Conservation (phyloP, 169 alveolate genomes). For the Cryptosporidium xiaoi region DNA sequence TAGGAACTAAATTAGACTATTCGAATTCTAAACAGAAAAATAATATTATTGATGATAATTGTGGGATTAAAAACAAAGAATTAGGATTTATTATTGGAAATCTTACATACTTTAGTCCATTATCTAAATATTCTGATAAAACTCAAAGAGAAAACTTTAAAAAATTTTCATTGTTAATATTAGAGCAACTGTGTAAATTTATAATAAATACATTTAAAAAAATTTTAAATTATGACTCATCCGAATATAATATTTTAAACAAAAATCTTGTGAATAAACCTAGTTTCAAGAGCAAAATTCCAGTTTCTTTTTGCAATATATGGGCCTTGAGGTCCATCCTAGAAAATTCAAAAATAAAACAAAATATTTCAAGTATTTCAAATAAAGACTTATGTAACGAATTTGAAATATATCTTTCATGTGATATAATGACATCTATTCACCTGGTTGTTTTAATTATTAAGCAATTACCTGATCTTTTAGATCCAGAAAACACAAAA, state of each 20-base stretch:
- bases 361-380: too few species aligned
- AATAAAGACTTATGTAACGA: conserved; percentile 8
- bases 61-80: not conserved
- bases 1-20: too few species aligned
- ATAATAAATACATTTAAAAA: conserved; percentile 1
- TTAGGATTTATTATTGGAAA: conserved; percentile 36
- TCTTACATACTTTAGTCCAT: conserved; percentile 17
- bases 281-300: not conserved
- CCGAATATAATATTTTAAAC: not conserved
- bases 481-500: not conserved
- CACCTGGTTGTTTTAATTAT: conserved; percentile 16
- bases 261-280: not conserved
- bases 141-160: not conserved
- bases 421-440: conserved; percentile 29
- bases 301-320: not conserved
- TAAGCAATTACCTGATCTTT: conserved; percentile 30
- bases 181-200: conserved; percentile 21
- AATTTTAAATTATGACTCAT: not conserved
- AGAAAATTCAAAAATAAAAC: not conserved
- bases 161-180: not conserved
- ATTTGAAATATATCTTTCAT: conserved; percentile 20
- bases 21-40: not conserved
- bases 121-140: conserved; percentile 26
- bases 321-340: conserved; percentile 9
- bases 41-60: not conserved